These are phyloP conservation scores for Neurospora sp. DNA, from an alignment of 495 filamentous ascomycete species.

Conservation along the genomic window DNA sequence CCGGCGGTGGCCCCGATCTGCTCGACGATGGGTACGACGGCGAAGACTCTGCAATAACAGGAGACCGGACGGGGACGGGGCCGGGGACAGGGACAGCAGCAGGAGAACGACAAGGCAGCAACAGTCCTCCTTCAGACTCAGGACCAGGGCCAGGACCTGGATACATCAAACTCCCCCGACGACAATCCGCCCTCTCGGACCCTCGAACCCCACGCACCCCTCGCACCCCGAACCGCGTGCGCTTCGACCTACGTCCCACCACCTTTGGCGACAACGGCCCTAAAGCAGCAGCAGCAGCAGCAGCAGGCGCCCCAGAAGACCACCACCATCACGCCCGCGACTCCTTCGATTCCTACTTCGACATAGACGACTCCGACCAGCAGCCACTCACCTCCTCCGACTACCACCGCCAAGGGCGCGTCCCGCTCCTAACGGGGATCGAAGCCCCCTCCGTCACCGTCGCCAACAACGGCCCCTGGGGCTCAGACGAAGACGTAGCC, in stretches of 20 bases:
- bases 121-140: background rate
- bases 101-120: background rate
- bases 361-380: constrained; percentile 13
- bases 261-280: constrained; percentile 23
- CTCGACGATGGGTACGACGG: constrained; percentile 18
- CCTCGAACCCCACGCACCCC: constrained; percentile 44
- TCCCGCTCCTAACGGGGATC: constrained; percentile 74
- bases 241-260: constrained; percentile 63
- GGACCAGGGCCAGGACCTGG: background rate
- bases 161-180: background rate
- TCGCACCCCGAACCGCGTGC: constrained; percentile 74
- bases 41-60: constrained; percentile 24
- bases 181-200: background rate
- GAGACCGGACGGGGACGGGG: constrained; percentile 15
- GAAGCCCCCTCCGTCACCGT: constrained; percentile 81
- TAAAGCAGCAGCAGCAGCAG: background rate
- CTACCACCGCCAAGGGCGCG: constrained; percentile 31
- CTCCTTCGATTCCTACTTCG: constrained; percentile 24
- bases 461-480: constrained; percentile 39
- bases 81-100: background rate
- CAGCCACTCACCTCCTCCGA: constrained; percentile 17
- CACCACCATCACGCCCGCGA: constrained; percentile 31
- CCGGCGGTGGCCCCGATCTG: constrained; percentile 14
- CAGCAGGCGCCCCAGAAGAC: constrained; percentile 20
- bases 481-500: constrained; percentile 36